Base-by-base conservation (phyloP, 768 basidiomycete species). In the Punctularia strigosozonata region DNA sequence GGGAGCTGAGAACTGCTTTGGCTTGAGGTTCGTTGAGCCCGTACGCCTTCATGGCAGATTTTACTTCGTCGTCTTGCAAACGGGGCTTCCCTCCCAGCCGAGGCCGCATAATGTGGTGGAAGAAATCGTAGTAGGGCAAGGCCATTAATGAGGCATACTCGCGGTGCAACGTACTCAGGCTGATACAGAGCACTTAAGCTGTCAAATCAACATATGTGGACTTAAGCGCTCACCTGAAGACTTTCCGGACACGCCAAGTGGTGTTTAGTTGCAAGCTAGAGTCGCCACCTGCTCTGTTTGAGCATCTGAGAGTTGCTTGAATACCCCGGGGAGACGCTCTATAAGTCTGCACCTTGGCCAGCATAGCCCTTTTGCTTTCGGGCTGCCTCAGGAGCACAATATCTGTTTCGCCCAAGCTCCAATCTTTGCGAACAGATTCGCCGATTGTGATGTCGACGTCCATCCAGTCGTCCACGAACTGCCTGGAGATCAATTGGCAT, bases 21-120 rank as follows among this genome's bases (percentile, higher is more conserved):
- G 95, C 92, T 57, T 99, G 95, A 2, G 95, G 95, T 54, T 92
- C 82, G 53, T 99, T 99, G 37, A 97, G 74, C 28, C 68, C 64
- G 53, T 82, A 81, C 3, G 61, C 62, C 6, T 64, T 52, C 81
- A 91, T 90, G 6, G 79, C 69, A 39, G 71, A 64, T 37, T 70
- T 56, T 5, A 94, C 55, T 19, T 78, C 74, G n/a, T 50, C 55
- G 4, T 49, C 43, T 6, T 77, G 68, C 24, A 76, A 43, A n/a
- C 48, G 53, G 1, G 71, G 56, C 6, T 62, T 57, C 31, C 53
- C 57, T 20, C 73, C 64, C 6, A 86, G 65, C n/a, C 63, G 62
- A 4, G 90, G 84, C 25, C 66, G 63, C 42, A 97, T 58, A 36
- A 97, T 76, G 19, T 68, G 68, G n/a, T 73, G 63, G 37, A 69